These are phyloP conservation scores for Fusarium setosum DNA, from an alignment of 2,329 filamentous ascomycete species.

Conservation along the genomic window DNA sequence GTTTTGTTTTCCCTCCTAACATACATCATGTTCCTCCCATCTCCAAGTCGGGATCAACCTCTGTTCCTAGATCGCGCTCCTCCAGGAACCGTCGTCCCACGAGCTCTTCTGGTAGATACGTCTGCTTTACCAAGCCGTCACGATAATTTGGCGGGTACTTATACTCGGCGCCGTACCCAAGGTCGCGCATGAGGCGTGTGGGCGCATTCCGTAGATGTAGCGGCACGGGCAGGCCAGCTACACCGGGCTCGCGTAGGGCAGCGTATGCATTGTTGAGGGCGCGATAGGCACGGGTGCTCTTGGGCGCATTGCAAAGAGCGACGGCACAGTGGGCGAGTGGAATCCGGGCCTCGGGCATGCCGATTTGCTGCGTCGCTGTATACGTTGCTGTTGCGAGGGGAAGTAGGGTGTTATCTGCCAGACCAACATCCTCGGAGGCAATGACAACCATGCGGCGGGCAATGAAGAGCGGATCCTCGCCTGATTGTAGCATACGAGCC, in stretches of 20 bases:
- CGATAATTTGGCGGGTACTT: slow-evolving; percentile 96
- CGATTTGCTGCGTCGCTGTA: slow-evolving; percentile 90
- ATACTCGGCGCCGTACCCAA: slow-evolving; percentile 91
- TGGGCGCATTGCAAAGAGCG: slow-evolving; percentile 82
- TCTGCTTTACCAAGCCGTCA: slow-evolving; percentile 84
- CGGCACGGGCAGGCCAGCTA: slow-evolving; percentile 85
- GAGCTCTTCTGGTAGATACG: slow-evolving; percentile 87
- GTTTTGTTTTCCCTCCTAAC: slow-evolving; percentile 6
- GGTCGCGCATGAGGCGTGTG: slow-evolving; percentile 90
- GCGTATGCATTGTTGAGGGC: slow-evolving; percentile 83
- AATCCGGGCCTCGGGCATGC: slow-evolving; percentile 94
- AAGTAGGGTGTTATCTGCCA: slow-evolving; percentile 88
- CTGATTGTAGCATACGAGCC: slow-evolving; percentile 93
- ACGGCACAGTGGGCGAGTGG: slow-evolving; percentile 89
- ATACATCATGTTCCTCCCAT: slow-evolving; percentile 45
- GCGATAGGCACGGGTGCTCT: slow-evolving; percentile 89
- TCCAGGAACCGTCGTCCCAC: slow-evolving; percentile 80
- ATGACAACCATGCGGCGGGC: slow-evolving; percentile 94
- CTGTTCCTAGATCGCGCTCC: slow-evolving; percentile 80
- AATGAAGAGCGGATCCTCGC: slow-evolving; percentile 93
- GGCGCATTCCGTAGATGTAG: slow-evolving; percentile 92
- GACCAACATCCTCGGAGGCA: slow-evolving; percentile 91
- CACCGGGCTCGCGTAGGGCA: slow-evolving; percentile 83
- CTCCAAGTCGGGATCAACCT: slow-evolving; percentile 77
- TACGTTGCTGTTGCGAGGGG: slow-evolving; percentile 88